Evolutionary conservation across 2,329 filamentous ascomycete genomes (phyloP), one percentile per base, ranked within the genome.

Genomic region (Fusarium sp.): DNA sequence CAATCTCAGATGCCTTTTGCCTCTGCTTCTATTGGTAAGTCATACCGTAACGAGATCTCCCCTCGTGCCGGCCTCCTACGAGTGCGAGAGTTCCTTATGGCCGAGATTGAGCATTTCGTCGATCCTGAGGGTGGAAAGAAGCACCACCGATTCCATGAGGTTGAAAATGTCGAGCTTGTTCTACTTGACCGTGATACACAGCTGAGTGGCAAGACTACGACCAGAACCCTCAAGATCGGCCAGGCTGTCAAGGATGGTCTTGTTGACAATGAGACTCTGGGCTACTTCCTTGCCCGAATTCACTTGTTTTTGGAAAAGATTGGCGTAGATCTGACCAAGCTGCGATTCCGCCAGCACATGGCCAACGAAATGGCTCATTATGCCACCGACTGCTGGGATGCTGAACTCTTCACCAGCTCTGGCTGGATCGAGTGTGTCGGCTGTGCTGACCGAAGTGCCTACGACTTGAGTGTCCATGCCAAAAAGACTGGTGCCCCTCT

Each of bases 351-450:
- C 79, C 96, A 99, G 84, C 96, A 99, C 85, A 98, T 99, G 95
- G 85, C 85, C 68, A 90, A 90, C 77, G 88, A 90, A 79, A 90
- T 90, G 88, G 89, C 96, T 22, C 96, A 99, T 84, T 99, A 99
- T 81, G 96, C 96, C 51, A 89, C 91, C 62, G 96, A 99, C 85
- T 99, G 96, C 86, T 98, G 96, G 96, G 96, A 99, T 83, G 95
- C 95, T 20, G 96, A 99, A 83, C 86, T 99, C 61, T 87, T 93
- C 71, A 98, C 94, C 65, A 95, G 93, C 70, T 95, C 95, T 79
- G 96, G 96, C 81, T 99, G 96, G 96, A 93, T 98, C 72, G 96
- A 99, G 86, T 98, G 95, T 82, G 95, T 98, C 78, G 96, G 96
- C 71, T 98, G 96, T 82, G 96, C 96, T 69, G 95, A 98, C 82